Conservation (phyloP, 176 grass and related monocot species). For the Oryza glumipatula region DNA sequence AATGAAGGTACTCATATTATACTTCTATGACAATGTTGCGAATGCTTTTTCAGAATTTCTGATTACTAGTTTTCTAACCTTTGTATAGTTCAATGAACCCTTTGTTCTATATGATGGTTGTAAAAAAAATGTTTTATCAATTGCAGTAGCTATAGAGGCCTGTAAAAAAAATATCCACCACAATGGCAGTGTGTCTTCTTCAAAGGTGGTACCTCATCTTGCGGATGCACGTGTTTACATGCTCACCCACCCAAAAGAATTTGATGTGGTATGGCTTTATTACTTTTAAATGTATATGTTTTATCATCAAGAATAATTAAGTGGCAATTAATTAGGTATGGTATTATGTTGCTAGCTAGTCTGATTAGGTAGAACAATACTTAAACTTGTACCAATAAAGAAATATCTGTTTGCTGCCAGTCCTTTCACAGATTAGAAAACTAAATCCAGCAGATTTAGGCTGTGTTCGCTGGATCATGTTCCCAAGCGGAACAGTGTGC, state of each 20-base stretch:
- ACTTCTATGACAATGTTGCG: background rate
- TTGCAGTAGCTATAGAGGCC: slow-evolving; percentile 58
- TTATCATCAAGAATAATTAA: background rate
- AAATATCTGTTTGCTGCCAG: background rate
- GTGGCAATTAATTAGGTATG: background rate
- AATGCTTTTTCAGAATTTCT: slow-evolving; percentile 4
- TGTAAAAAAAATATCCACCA: slow-evolving; percentile 57
- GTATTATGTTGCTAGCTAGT: background rate
- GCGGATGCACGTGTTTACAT: slow-evolving; percentile 85
- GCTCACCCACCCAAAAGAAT: slow-evolving; percentile 92
- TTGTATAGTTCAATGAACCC: background rate
- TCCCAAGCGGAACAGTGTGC: too few relatives aligned
- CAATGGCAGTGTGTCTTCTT: slow-evolving; percentile 60
- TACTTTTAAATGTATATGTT: slow-evolving; percentile 11
- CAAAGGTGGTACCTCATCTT: slow-evolving; percentile 79
- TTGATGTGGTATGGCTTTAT: slow-evolving; percentile 72
- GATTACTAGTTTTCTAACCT: background rate
- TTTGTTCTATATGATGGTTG: slow-evolving; percentile 4
- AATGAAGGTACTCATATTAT: slow-evolving; percentile 45
- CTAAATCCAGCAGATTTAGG: background rate
- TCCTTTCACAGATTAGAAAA: background rate
- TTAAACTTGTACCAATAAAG: background rate
- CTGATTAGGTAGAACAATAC: background rate
- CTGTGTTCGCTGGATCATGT: too few relatives aligned
- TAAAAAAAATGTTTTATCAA: slow-evolving; percentile 1